phyloP scores from a whole-genome alignment of 164 flowering plant genomes.

The Aristolochia fimbriata region DNA sequence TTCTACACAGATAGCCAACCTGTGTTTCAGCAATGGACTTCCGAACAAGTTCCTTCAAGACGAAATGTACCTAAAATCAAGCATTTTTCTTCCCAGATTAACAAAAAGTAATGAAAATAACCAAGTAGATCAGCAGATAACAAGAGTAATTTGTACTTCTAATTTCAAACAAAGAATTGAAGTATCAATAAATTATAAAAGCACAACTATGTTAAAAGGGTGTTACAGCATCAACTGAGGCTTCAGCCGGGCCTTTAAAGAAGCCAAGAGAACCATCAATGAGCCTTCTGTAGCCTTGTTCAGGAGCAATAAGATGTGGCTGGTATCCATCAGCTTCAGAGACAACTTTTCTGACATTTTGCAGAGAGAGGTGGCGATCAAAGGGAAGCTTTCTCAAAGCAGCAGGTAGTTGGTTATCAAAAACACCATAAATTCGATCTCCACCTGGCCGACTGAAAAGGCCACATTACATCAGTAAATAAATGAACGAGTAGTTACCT shows the following conservation, averaged over 20 bases:
- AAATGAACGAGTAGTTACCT: too few species aligned
- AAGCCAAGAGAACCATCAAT: conserved; percentile 88
- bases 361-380: conserved; percentile 76
- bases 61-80: conserved; percentile 66
- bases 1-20: conserved; percentile 27
- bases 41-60: conserved; percentile 91
- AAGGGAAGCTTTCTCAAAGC: conserved; percentile 85
- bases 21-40: conserved; percentile 84
- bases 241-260: conserved; percentile 99
- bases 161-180: neutral
- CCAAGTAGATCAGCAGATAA: neutral
- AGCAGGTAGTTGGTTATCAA: conserved; percentile 86
- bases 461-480: neutral
- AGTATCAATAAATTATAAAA: neutral
- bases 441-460: conserved; percentile 79
- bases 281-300: conserved; percentile 95
- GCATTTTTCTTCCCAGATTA: too few species aligned
- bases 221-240: conserved; percentile 93
- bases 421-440: conserved; percentile 70
- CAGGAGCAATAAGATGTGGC: conserved; percentile 96
- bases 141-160: too few species aligned
- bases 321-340: conserved; percentile 97
- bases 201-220: neutral
- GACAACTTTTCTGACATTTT: conserved; percentile 69
- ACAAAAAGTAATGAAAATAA: neutral